A percentile compares a stretch with the other conserved stretches of the same genome.
Evolutionary conservation across 768 basidiomycete species (phyloP).

Genomic region (Botryobasidium botryosum): DNA sequence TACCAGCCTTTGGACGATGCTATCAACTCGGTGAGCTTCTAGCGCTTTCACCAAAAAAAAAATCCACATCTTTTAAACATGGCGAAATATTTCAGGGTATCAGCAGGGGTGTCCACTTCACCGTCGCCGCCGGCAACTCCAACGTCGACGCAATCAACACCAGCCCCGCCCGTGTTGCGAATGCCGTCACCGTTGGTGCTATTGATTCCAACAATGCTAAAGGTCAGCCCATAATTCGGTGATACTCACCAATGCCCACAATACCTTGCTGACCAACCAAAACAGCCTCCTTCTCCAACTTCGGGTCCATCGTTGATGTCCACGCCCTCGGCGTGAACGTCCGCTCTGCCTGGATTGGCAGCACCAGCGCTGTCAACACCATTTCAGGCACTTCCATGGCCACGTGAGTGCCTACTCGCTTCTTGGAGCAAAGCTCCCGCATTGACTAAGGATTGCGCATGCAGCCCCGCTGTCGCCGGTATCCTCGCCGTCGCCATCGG

Average conservation of each 20-base stretch:
- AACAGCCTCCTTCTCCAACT: constrained; percentile 12
- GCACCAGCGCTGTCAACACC: not conserved
- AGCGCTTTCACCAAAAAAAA: too few relatives aligned
- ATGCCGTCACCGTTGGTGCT: constrained; percentile 13
- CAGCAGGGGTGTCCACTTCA: constrained; percentile 8
- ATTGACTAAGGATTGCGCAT: not conserved
- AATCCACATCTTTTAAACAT: not conserved
- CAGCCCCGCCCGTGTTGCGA: constrained; percentile 11
- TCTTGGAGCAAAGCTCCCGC: not conserved
- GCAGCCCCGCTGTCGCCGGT: constrained; percentile 8
- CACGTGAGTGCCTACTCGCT: too few relatives aligned
- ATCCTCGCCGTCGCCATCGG: constrained; percentile 4
- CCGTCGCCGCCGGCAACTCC: constrained; percentile 13
- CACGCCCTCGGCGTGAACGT: constrained; percentile 8
- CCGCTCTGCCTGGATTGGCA: constrained; percentile 7
- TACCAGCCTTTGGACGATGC: constrained; percentile 20
- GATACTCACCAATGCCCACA: too few relatives aligned
- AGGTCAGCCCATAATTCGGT: too few relatives aligned
- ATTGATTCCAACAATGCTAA: constrained; percentile 5
- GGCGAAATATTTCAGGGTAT: constrained; percentile 4
- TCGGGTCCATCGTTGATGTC: constrained; percentile 10
- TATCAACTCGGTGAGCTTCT: constrained; percentile 14
- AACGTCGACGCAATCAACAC: constrained; percentile 9
- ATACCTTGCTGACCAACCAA: too few relatives aligned
- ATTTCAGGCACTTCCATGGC: constrained; percentile 7